These are phyloP conservation scores for Pyrenochaeta sp. DNA, from an alignment of 2,329 filamentous ascomycete genomes.

Conservation along the genomic window DNA sequence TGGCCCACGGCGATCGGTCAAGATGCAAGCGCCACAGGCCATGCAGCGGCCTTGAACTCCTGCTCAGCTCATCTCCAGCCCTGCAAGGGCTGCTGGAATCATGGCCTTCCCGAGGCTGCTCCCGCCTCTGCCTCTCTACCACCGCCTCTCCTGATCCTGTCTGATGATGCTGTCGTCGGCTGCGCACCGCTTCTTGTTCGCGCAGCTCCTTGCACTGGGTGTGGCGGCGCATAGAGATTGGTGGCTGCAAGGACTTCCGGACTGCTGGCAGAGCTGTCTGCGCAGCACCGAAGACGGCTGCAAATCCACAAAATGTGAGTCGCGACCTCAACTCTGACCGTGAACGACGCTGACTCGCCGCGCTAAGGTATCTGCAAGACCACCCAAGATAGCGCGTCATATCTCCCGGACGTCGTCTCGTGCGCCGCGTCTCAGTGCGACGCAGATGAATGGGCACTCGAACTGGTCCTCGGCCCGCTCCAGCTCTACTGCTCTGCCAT, in stretches of 20 bases:
- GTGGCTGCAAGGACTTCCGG: constrained; percentile 26
- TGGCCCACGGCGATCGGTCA: constrained; percentile 4
- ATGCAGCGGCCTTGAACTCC: background rate
- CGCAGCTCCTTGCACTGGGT: constrained; percentile 6
- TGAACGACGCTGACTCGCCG: constrained; percentile 5
- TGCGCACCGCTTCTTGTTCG: constrained; percentile 6
- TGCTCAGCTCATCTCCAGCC: constrained; percentile 1
- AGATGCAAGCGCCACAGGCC: constrained; percentile 5
- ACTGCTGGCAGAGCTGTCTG: constrained; percentile 34
- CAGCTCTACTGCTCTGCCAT: constrained; percentile 27
- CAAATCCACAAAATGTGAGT: constrained; percentile 29
- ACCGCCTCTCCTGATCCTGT: background rate
- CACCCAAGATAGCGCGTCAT: constrained; percentile 23
- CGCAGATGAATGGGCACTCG: constrained; percentile 18
- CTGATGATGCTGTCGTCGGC: constrained; percentile 8
- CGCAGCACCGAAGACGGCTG: constrained; percentile 24
- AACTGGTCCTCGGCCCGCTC: constrained; percentile 27
- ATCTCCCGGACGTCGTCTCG: constrained; percentile 28
- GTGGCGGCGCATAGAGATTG: constrained; percentile 21
- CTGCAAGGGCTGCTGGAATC: background rate
- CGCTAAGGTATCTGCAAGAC: constrained; percentile 36
- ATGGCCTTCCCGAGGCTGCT: constrained; percentile 1
- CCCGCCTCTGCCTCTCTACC: background rate
- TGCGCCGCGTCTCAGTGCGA: constrained; percentile 30
- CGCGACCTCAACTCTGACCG: background rate